A percentile compares a stretch with the other conserved stretches of the same genome.
These are phyloP conservation scores for Fusarium graminum DNA, from an alignment of 2,329 filamentous ascomycete genomes.

Conservation along the genomic window DNA sequence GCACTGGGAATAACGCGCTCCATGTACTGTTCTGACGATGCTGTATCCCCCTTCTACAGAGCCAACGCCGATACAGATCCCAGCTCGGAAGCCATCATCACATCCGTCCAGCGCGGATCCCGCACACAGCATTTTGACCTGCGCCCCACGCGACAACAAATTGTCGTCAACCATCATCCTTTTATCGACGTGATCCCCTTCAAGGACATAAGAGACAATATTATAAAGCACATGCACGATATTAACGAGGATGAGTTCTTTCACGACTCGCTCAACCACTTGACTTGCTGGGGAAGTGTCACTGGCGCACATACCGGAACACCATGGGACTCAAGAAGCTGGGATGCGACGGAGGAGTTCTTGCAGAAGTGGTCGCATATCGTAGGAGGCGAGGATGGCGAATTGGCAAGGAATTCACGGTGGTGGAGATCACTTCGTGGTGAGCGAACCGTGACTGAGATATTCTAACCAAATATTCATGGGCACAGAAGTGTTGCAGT, in stretches of 20 bases:
- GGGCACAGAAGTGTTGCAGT: background rate
- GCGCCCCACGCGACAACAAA: conserved; percentile 46
- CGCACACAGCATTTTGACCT: conserved; percentile 46
- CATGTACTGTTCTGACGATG: conserved; percentile 47
- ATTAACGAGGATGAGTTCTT: conserved; percentile 51
- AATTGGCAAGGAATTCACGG: conserved; percentile 48
- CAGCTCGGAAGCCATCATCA: conserved; percentile 31
- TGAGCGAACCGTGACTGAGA: conserved; percentile 41
- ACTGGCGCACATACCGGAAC: conserved; percentile 46
- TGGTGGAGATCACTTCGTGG: conserved; percentile 50
- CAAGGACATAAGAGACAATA: conserved; percentile 45
- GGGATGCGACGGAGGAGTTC: conserved; percentile 50
- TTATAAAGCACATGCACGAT: conserved; percentile 41
- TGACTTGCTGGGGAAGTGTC: conserved; percentile 50
- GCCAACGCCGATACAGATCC: conserved; percentile 29
- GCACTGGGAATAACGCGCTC: conserved; percentile 44
- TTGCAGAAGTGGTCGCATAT: conserved; percentile 49
- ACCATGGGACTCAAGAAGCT: conserved; percentile 50
- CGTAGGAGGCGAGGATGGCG: conserved; percentile 49
- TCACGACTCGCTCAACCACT: conserved; percentile 48
- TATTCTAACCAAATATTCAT: conserved; percentile 20
- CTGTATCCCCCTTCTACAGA: conserved; percentile 46
- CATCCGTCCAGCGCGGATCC: conserved; percentile 41
- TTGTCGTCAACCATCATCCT: conserved; percentile 46
- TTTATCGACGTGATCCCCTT: conserved; percentile 49